Conservation (phyloP, 805 yeast species). For the Pichia paraexigua region DNA sequence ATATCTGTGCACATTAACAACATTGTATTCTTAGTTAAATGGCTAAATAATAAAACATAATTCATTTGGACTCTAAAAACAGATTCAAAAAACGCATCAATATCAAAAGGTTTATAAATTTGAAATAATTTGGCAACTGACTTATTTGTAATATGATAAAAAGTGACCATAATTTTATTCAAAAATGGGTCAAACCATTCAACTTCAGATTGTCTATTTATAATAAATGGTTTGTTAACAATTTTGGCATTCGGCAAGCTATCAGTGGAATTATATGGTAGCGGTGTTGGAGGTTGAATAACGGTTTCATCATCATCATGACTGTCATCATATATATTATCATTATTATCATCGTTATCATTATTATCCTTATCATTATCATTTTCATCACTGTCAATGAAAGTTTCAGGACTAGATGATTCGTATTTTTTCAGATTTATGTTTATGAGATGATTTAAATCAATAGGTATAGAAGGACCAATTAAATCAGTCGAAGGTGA, state of each 20-base stretch:
- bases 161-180: background rate
- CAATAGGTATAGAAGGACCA: background rate
- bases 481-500: background rate
- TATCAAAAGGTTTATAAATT: background rate
- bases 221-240: background rate
- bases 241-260: background rate
- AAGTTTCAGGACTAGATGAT: background rate
- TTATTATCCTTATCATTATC: background rate
- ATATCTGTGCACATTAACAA: background rate
- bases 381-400: background rate
- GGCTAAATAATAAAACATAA: background rate
- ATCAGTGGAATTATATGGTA: background rate
- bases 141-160: background rate
- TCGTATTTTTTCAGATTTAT: background rate
- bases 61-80: background rate
- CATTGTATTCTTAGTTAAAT: slow-evolving; percentile 1
- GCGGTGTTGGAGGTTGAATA: background rate
- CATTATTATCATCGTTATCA: background rate
- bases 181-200: background rate
- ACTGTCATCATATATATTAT: background rate
- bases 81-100: slow-evolving; percentile 1
- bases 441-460: no score
- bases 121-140: background rate
- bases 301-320: background rate
- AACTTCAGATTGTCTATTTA: background rate